phyloP scores from a whole-genome alignment of 2,329 filamentous ascomycete genomes.

The Apiospora hydei region DNA sequence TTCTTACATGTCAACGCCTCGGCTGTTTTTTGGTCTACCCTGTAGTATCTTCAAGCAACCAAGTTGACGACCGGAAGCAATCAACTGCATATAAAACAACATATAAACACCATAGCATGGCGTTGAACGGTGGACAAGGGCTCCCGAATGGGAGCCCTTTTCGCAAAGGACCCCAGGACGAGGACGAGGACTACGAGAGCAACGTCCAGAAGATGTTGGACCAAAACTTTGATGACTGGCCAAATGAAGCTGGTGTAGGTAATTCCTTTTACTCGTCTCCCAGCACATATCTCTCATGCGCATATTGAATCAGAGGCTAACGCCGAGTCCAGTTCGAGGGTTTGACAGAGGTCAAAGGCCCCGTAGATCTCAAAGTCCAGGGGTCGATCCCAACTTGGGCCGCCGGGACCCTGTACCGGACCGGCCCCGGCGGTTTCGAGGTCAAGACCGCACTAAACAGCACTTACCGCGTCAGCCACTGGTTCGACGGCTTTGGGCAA shows the following conservation, averaged over 20 bases:
- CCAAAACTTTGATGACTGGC: conserved; percentile 51
- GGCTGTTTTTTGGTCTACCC: neutral
- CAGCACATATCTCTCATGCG: too few relatives aligned
- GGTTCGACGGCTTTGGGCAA: conserved; percentile 82
- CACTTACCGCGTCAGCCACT: conserved; percentile 71
- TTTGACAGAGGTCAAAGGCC: conserved; percentile 69
- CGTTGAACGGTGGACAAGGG: neutral
- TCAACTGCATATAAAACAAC: neutral
- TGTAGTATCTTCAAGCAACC: neutral
- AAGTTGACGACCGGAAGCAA: neutral
- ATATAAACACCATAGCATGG: neutral
- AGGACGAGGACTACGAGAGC: conserved; percentile 35
- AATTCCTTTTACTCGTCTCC: neutral
- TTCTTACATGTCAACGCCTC: neutral
- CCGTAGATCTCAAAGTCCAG: conserved; percentile 67
- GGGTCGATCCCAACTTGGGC: conserved; percentile 76
- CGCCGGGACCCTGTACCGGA: conserved; percentile 76
- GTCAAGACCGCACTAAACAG: conserved; percentile 65
- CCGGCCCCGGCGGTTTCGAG: conserved; percentile 72
- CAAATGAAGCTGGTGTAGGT: conserved; percentile 58
- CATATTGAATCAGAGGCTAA: neutral
- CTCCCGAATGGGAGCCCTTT: neutral
- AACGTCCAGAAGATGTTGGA: conserved; percentile 30
- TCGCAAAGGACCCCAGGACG: conserved; percentile 26
- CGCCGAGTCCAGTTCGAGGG: conserved; percentile 66